phyloP scores from a whole-genome alignment of 108 stramenopile genomes.

The Schizochytrium sp. region DNA sequence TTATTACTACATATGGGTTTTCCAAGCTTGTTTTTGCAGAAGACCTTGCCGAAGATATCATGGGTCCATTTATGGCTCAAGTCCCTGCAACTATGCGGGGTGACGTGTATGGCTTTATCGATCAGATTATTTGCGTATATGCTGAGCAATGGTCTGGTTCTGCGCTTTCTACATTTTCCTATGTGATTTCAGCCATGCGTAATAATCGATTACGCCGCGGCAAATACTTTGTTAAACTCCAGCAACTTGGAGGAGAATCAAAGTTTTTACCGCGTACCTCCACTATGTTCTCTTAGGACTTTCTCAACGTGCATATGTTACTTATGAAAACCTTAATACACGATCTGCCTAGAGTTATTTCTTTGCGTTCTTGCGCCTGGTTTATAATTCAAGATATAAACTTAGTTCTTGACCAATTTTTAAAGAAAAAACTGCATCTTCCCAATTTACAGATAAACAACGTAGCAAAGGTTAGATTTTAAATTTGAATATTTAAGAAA shows the following conservation, averaged over 20 bases:
- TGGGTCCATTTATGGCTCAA: neutral
- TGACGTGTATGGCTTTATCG: slow-evolving; percentile 30
- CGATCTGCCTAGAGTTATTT: no score
- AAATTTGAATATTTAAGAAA: no score
- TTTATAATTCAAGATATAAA: no score
- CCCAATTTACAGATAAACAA: no score
- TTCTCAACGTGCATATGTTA: neutral
- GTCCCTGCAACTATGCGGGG: slow-evolving; percentile 41
- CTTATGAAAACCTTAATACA: no score
- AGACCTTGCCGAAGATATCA: neutral
- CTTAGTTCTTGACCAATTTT: no score
- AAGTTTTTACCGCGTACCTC: neutral
- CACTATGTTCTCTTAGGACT: neutral
- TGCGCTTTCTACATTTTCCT: slow-evolving; percentile 23
- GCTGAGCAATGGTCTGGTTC: slow-evolving; percentile 60
- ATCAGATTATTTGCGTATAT: slow-evolving; percentile 42
- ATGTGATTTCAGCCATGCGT: slow-evolving; percentile 55
- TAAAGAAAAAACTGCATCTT: no score
- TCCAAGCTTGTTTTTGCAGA: slow-evolving; percentile 2
- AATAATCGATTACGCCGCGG: slow-evolving; percentile 4
- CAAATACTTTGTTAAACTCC: neutral
- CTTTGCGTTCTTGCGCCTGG: no score
- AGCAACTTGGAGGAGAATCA: neutral
- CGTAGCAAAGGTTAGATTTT: no score
- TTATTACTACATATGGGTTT: neutral